Base-by-base conservation (phyloP, 2,329 filamentous ascomycete species). In the Colletotrichum sp. region DNA sequence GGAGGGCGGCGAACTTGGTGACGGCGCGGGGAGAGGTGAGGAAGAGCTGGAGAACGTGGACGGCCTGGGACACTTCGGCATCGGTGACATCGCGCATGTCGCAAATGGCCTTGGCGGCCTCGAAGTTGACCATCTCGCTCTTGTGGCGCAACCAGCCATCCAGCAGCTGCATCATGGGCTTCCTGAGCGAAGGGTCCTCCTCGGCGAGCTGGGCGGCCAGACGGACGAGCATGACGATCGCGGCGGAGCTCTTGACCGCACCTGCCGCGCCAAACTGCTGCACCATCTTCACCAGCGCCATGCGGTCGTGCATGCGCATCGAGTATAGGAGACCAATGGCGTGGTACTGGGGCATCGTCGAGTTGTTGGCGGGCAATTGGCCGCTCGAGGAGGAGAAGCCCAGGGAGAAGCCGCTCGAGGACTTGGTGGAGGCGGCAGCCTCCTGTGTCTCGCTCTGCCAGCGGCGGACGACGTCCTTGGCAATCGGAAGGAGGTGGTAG, bases 281-380 rank as follows among this genome's bases (percentile, higher is more conserved):
- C n/a, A 99, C 96, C 97, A 99, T 98, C 91, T 99, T 99, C 76
- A 98, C 96, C 80, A 99, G 87, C 26, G 97, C 96, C 97, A 99
- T 99, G 81, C 97, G 93, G 85, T 99, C 97, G 84, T 98, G 96
- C 81, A 94, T 94, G 82, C 97, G 94, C 95, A 98, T 98, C 87
- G 98, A 96, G 85, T 98, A 99, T 59, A 99, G 87, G 70, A 99
- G 91, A 78, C 97, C 97, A 87, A 99, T 98, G 78, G 97, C 97
- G 85, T 99, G 97, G 85, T 99, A 99, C 85, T 99, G 97, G 73
- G 95, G 94, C 96, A 98, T 98, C 82, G 95, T 98, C 79, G 97
- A 98, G 81, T 96, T 96, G 87, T 96, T 96, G 77, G 97, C 91
- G n/a, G 93, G 92, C 81, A 94, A 88, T 75, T 94, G 92, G 77